Base-by-base conservation (phyloP, 2,329 filamentous ascomycete genomes). In the Aspergillus melleus region DNA sequence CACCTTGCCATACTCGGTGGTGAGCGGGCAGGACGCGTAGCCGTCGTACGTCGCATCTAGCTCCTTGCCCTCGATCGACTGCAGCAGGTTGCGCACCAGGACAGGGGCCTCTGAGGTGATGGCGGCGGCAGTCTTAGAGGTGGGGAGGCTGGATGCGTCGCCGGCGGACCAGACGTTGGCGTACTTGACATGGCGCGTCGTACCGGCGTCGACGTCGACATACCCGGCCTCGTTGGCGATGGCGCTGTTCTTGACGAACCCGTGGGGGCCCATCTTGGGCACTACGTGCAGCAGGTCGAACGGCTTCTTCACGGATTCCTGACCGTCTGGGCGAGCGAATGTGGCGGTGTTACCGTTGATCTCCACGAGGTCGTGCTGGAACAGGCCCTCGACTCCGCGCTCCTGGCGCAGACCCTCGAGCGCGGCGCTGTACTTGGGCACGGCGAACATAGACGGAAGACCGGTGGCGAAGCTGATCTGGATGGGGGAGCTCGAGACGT, bases 1-100 rank as follows among this genome's bases (percentile, higher is more conserved):
- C 1, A 88, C 84, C 75, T 88, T 87, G 60, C 84, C 83, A 62
- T 87, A 85, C 64, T 86, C 79, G 1, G 82, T 85, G 60, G 79
- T 49, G 2, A 85, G 75, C 5, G 83, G 83, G 66, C 83, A 85
- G 0, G 82, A 84, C 4, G 83, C 83, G 71, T 85, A 85, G 2
- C 83, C 83, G 61, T 85, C 82, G 58, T 85, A 85, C 1, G 63
- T 64, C 0, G 76, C 76, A 20, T 81, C 74, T 0, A 75, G 72
- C 10, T 76, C 69, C 65, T 81, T 79, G 36, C 81, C 82, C 16
- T 84, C 78, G 54, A 82, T 67, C 0, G 75, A 64, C 12, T 69
- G 71, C 39, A 84, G 64, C 24, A 85, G 58, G 68, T 84, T 84
- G 55, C 71, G 73, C 1, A 84, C 83, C 0, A 85, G 70, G 0